Evolutionary conservation across 75 land plant species (phyloP).

Genomic region (Chamaecyparis obtusa): DNA sequence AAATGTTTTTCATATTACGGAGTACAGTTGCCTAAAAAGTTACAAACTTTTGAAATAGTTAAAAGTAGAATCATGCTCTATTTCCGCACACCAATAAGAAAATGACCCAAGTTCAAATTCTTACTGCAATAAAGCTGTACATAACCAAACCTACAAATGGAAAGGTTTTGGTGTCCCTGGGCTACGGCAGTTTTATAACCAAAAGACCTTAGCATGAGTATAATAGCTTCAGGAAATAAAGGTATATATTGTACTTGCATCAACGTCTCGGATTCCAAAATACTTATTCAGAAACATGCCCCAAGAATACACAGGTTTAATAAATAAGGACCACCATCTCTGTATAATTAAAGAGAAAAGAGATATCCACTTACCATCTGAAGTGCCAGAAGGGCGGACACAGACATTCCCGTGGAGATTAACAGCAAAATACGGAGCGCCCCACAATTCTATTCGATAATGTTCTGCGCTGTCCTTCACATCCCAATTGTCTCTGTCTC

Average conservation of each 20-base stretch:
- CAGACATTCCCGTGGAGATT: constrained; percentile 31
- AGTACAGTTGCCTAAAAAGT: too few species aligned
- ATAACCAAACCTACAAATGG: too few species aligned
- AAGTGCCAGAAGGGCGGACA: constrained; percentile 32
- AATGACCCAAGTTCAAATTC: too few species aligned
- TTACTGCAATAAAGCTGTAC: too few species aligned
- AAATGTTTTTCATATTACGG: too few species aligned
- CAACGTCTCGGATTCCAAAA: neutral
- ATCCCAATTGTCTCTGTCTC: constrained; percentile 14
- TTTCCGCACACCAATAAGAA: too few species aligned
- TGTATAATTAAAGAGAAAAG: neutral
- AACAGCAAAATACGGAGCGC: constrained; percentile 37
- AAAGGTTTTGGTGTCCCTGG: too few species aligned
- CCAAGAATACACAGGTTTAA: neutral
- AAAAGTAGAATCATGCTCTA: too few species aligned
- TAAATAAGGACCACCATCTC: neutral
- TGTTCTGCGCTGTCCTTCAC: constrained; percentile 19
- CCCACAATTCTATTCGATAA: constrained; percentile 37
- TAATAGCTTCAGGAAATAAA: neutral
- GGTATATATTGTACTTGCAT: neutral
- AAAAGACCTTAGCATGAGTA: neutral
- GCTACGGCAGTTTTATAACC: too few species aligned
- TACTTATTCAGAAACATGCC: neutral
- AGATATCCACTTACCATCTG: neutral
- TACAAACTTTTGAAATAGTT: too few species aligned